Base-by-base conservation (phyloP, 2,329 filamentous ascomycete genomes). In the Cordyceps farinosa region DNA sequence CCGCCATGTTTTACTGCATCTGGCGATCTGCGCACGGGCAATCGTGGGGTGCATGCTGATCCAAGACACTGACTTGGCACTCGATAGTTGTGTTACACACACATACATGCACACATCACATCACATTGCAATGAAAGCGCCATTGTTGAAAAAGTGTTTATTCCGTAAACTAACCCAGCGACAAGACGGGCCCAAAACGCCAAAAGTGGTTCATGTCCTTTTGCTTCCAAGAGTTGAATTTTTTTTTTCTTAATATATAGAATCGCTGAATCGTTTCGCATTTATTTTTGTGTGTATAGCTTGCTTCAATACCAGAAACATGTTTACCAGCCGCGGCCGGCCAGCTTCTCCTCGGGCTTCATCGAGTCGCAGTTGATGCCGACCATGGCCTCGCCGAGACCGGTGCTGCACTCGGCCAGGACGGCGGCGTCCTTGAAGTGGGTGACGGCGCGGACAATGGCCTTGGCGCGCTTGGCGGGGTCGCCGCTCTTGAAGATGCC, bases 401-500 rank as follows among this genome's bases (percentile, higher is more conserved):
- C 92, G 73, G 89, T 87, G 78, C 90, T 94, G 64, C 93, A 90
- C 79, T 96, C 89, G 5, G 93, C 93, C 62, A 99, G 79, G 30
- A 96, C 85, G 81, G 90, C 89, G 45, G 92, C 80, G 74, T 98
- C 92, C 69, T 87, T 88, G 81, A 84, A 98, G 79, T 98, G 92
- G 8, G 94, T 97, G 1, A 92, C 92, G 32, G 95, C 95, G 73
- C 93, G 89, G 60, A 99, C 95, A 71, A 99, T 98, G 44, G 95
- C 95, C 81, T 89, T 91, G 15, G 95, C 95, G 65, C 95, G 83
- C 87, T 94, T 91, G 51, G 89, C 87, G 29, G 95, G 90, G 77
- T 98, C 89, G 22, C 94, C 94, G 5, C 87, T 91, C 86, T 98
- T 98, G 86, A 99, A 99, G 77, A 98, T 98, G 34, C 95, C 95